Evolutionary conservation across 2,329 filamentous ascomycete genomes (phyloP).

Genomic region (Aspergillus fructus): DNA sequence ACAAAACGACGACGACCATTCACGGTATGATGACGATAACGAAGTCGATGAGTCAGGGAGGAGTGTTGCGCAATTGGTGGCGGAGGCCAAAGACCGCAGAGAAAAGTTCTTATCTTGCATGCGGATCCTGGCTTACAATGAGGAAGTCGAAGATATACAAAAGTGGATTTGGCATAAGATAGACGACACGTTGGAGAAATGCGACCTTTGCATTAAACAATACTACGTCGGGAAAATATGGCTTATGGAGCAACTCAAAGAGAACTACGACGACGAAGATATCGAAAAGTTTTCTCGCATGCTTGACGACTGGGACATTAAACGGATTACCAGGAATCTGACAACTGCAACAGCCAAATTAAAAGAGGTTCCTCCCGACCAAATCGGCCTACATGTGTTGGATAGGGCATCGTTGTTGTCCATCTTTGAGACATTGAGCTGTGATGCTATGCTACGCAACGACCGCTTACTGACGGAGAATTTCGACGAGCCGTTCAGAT

Average conservation of each 20-base stretch:
- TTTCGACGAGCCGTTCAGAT: slow-evolving; percentile 81
- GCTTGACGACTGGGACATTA: slow-evolving; percentile 61
- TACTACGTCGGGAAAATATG: slow-evolving; percentile 70
- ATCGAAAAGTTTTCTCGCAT: slow-evolving; percentile 54
- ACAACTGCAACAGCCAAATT: slow-evolving; percentile 57
- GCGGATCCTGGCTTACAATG: slow-evolving; percentile 66
- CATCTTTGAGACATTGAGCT: slow-evolving; percentile 86
- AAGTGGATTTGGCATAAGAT: slow-evolving; percentile 59
- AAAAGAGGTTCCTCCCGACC: slow-evolving; percentile 48
- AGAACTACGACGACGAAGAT: slow-evolving; percentile 51
- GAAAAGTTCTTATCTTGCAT: slow-evolving; percentile 67
- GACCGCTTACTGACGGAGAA: slow-evolving; percentile 54
- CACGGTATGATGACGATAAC: slow-evolving; percentile 61
- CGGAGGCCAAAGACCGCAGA: slow-evolving; percentile 56
- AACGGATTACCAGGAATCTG: slow-evolving; percentile 61
- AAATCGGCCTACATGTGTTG: slow-evolving; percentile 52
- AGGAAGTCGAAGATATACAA: slow-evolving; percentile 60
- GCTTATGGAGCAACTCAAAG: slow-evolving; percentile 62
- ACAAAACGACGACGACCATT: slow-evolving; percentile 60
- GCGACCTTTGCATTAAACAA: slow-evolving; percentile 69
- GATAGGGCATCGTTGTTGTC: slow-evolving; percentile 68
- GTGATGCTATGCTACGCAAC: slow-evolving; percentile 69
- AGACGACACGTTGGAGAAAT: slow-evolving; percentile 60
- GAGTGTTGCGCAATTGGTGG: slow-evolving; percentile 46
- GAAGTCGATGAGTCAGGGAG: slow-evolving; percentile 49